Evolutionary conservation across 805 yeast species (phyloP).

Genomic region (Lipomyces chichibuensis): DNA sequence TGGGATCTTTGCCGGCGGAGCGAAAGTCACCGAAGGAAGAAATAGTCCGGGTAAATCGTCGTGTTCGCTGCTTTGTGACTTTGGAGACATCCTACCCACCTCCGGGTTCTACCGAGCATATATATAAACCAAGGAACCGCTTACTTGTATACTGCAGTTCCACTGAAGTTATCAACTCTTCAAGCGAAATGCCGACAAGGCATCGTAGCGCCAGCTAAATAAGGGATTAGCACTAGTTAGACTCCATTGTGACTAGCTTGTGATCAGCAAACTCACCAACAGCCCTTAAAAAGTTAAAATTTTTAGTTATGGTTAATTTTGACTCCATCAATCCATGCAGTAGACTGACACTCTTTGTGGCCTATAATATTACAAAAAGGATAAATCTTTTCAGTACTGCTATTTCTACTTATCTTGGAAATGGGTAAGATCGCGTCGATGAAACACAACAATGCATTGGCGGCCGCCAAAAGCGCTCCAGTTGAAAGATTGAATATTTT

Average conservation of each 20-base stretch:
- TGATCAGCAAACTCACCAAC: not conserved
- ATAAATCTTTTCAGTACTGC: not conserved
- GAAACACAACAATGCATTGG: conserved; percentile 50
- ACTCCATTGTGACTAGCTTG: not conserved
- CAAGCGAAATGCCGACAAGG: too few species aligned
- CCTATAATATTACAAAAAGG: not conserved
- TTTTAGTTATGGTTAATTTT: not conserved
- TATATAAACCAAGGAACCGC: too few species aligned
- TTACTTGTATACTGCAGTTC: too few species aligned
- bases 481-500: conserved; percentile 51
- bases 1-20: too few species aligned
- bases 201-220: too few species aligned
- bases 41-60: too few species aligned
- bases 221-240: too few species aligned
- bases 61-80: too few species aligned
- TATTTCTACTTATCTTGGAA: not conserved
- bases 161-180: too few species aligned
- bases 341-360: not conserved
- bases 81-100: too few species aligned
- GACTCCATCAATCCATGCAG: not conserved
- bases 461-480: conserved; percentile 45
- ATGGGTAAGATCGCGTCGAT: conserved; percentile 35
- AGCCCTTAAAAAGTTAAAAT: not conserved
- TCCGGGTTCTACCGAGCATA: too few species aligned
- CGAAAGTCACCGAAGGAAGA: too few species aligned